Base-by-base conservation (phyloP, 1,284 basidiomycete species). In the Neonothopanus nambi region DNA sequence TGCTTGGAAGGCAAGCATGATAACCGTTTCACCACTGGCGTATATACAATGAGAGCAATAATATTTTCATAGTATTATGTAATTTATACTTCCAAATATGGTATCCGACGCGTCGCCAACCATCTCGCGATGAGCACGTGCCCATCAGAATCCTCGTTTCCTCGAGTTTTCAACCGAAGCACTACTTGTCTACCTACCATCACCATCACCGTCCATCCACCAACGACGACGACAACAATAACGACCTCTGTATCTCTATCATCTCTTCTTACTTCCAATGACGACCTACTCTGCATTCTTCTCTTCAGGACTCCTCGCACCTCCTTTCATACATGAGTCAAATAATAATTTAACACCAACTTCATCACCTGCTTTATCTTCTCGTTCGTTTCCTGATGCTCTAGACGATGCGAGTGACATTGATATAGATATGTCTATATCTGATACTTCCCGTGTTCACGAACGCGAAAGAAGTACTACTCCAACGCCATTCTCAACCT, bases 1-100 rank as follows among this genome's bases (percentile, higher is more conserved):
- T 33, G 30, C 30, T 33, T 79, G 78, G 78, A 79, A 80, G 79
- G 77, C 79, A 79, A 80, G 79, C 76, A 79, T 79, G 78, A 80
- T 79, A 79, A 77, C 77, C 77, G 72, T 73, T 79, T 80, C 77
- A 79, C 77, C 78, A 79, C 30, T 33, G 30, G 30, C 30, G 30
- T 33, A 28, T 33, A 13, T 2, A 2, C 2, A 11, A 33, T 5
- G 13, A 8, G 30, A 3, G 8, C 4, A 3, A 33, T 33, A 33
- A 28, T 28, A 28, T 11, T 28, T 28, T 28, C 26, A 28, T 28
- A n/a, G n/a, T n/a, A n/a, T n/a, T n/a, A n/a, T n/a, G n/a, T n/a
- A n/a, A n/a, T n/a, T n/a, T n/a, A n/a, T n/a, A n/a, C n/a, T n/a
- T n/a, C n/a, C n/a, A n/a, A n/a, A n/a, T n/a, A n/a, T n/a, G n/a